phyloP scores from a whole-genome alignment of 129 eudicot genomes.

The Centaurea solstitialis region DNA sequence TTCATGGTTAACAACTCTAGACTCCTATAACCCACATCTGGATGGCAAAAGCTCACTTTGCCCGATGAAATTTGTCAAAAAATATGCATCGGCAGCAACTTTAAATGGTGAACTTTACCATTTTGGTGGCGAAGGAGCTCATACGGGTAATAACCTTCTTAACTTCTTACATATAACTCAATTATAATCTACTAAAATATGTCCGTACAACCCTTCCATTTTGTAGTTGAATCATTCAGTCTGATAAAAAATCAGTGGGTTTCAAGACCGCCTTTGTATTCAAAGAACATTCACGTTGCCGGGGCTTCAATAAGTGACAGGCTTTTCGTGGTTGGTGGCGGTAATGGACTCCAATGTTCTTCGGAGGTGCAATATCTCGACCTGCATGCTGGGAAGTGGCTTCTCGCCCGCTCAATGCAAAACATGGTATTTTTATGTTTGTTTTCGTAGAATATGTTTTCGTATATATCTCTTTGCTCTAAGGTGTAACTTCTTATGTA shows the following conservation, averaged over 20 bases:
- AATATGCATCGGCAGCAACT: conserved; percentile 53
- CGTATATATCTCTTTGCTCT: neutral
- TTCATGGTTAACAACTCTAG: conserved; percentile 56
- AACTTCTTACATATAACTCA: neutral
- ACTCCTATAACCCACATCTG: conserved; percentile 41
- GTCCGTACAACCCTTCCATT: neutral
- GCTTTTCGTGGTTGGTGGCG: conserved; percentile 74
- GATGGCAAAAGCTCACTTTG: conserved; percentile 45
- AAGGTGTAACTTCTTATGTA: conserved; percentile 18
- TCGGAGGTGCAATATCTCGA: conserved; percentile 78
- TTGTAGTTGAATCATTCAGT: conserved; percentile 72
- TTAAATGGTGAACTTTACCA: conserved; percentile 55
- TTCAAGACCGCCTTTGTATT: conserved; percentile 44
- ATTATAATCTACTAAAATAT: neutral
- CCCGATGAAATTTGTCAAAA: conserved; percentile 48
- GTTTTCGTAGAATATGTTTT: neutral
- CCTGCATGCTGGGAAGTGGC: conserved; percentile 56
- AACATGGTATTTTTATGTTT: conserved; percentile 46
- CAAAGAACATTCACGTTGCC: conserved; percentile 53
- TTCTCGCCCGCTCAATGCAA: conserved; percentile 52
- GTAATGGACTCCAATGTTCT: conserved; percentile 43
- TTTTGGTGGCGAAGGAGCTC: conserved; percentile 60
- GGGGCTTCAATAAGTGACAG: conserved; percentile 54
- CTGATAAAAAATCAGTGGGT: conserved; percentile 50
- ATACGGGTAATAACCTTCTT: conserved; percentile 48